Percentiles rank a stretch among this genome's conserved stretches.
phyloP scores from a whole-genome alignment of 768 basidiomycete species.

The Lactarius hatsudake region DNA sequence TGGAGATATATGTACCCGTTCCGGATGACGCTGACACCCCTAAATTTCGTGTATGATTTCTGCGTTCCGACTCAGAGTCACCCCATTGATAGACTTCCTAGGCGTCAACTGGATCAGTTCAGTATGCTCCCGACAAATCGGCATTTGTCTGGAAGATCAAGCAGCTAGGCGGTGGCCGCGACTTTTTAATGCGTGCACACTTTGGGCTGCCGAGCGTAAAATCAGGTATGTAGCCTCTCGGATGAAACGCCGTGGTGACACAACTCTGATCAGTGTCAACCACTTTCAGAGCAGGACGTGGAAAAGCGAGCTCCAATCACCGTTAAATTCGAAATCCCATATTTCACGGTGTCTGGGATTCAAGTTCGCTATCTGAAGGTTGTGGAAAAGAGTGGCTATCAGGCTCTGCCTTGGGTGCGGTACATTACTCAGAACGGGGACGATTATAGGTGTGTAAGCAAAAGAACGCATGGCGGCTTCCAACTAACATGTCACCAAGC shows the following conservation, averaged over 20 bases:
- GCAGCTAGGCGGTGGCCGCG: constrained; percentile 90
- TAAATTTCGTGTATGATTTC: constrained; percentile 77
- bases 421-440: constrained; percentile 93
- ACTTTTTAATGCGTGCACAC: constrained; percentile 98
- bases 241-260: neutral
- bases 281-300: constrained; percentile 57
- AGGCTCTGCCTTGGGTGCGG: constrained; percentile 93
- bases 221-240: constrained; percentile 51
- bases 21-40: constrained; percentile 98
- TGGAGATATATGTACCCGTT: constrained; percentile 98
- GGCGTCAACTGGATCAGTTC: constrained; percentile 94
- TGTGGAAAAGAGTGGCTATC: constrained; percentile 97
- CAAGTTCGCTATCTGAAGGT: constrained; percentile 98
- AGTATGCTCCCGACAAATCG: constrained; percentile 97
- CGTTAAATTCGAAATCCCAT: constrained; percentile 97
- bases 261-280: neutral
- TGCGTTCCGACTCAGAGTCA: neutral
- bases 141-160: constrained; percentile 99
- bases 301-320: constrained; percentile 94
- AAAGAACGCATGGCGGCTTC: neutral
- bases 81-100: constrained; percentile 34
- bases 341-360: constrained; percentile 96
- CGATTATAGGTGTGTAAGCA: constrained; percentile 71
- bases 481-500: constrained; percentile 36
- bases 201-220: constrained; percentile 94